A percentile compares a stretch with the other conserved stretches of the same genome.
These are phyloP conservation scores for Trypanosoma boissoni DNA, from an alignment of 208 protist species.

Conservation along the genomic window DNA sequence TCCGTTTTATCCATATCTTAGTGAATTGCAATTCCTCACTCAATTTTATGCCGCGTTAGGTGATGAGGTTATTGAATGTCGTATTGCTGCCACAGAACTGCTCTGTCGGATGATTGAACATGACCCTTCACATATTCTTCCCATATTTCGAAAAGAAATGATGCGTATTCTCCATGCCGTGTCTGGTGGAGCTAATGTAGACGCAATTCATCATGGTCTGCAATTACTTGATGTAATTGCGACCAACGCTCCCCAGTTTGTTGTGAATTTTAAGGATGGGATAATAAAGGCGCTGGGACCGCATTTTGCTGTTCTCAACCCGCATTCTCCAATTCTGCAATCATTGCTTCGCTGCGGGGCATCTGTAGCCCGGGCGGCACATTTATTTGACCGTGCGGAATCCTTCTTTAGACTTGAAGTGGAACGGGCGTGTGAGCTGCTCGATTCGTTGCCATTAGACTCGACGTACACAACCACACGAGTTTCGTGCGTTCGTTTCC, in stretches of 20 bases:
- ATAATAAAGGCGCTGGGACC: slow-evolving; percentile 57
- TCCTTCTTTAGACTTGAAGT: slow-evolving; percentile 60
- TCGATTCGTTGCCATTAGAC: slow-evolving; percentile 60
- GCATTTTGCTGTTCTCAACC: slow-evolving; percentile 45
- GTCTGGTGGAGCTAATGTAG: slow-evolving; percentile 46
- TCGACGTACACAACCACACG: slow-evolving; percentile 44
- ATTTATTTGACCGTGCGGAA: slow-evolving; percentile 48
- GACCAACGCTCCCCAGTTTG: slow-evolving; percentile 71
- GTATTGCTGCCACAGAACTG: slow-evolving; percentile 67
- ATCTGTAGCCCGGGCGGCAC: slow-evolving; percentile 56
- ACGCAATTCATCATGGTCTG: slow-evolving; percentile 58
- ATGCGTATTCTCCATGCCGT: slow-evolving; percentile 61
- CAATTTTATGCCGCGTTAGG: slow-evolving; percentile 74
- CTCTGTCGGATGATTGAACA: slow-evolving; percentile 81
- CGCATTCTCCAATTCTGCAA: slow-evolving; percentile 47
- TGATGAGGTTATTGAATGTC: slow-evolving; percentile 79
- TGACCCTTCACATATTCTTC: slow-evolving; percentile 83
- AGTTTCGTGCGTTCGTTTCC: slow-evolving; percentile 72
- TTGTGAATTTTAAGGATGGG: slow-evolving; percentile 69
- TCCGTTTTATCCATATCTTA: slow-evolving; percentile 84
- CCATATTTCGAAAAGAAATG: slow-evolving; percentile 73
- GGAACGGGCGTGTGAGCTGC: slow-evolving; percentile 44
- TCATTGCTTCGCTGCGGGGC: slow-evolving; percentile 71
- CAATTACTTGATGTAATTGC: slow-evolving; percentile 64
- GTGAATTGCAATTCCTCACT: slow-evolving; percentile 78